Evolutionary conservation across 2,329 filamentous ascomycete genomes (phyloP), one percentile per base, ranked within the genome.

Genomic region (Myriosclerotinia duriaeana): DNA sequence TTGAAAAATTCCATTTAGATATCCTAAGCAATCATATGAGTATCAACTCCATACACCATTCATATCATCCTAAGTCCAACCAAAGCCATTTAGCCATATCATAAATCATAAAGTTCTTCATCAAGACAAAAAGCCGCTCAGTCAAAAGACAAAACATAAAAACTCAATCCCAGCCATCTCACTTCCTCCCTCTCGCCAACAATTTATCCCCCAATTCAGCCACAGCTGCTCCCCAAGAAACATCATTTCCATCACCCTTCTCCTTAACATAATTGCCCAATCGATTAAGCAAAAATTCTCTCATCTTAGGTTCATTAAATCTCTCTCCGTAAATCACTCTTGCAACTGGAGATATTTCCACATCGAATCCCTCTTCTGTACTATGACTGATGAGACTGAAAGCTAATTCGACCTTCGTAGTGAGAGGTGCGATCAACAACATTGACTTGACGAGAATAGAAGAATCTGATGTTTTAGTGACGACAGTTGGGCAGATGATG

Each of bases 291-390:
- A 95, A 74, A 71, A 90, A 93, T 65, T 92, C 89, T n/a, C 79
- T 81, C 80, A 95, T 88, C 77, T 91, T 93, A 60, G 81, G 84
- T 70, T 87, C 86, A 70, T 92, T 91, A 76, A 93, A 93, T 68
- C 85, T 83, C 78, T 94, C 90, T 0, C 91, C 91, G 75, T 95
- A 95, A 2, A 92, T 80, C 1, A 93, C 86, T 63, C 80, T 82
- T 0, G 87, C 89, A 30, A 79, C 79, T 1, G 83, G 81, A 7
- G 78, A 78, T 34, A 90, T 78, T 17, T 77, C 76, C 46, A 91
- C 81, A 0, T 85, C 81, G 14, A 89, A 78, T 4, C 83, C 81
- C n/a, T 80, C 79, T 0, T 78, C 78, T 0, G 78, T 78, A 59
- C 78, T 79, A 12, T 78, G 77, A 2, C 83, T 79, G 0, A 78